These are phyloP conservation scores for Oryza glumipatula DNA, from an alignment of 176 grass and related monocot genomes.

Conservation along the genomic window DNA sequence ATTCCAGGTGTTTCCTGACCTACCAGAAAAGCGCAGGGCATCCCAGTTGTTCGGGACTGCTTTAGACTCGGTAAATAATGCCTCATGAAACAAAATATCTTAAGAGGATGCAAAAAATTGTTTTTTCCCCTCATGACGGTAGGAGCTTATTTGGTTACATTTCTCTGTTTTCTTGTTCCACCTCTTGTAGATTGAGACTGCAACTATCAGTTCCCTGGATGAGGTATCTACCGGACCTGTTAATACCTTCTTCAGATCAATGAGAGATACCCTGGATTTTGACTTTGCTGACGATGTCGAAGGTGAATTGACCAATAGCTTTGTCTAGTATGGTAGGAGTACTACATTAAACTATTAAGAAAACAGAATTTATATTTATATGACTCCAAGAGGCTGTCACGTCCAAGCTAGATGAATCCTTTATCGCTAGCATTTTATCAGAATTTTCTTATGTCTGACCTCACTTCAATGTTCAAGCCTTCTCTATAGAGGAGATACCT, in stretches of 20 bases:
- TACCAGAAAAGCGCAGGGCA: slow-evolving; percentile 85
- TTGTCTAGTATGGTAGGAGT: neutral
- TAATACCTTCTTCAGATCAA: slow-evolving; percentile 81
- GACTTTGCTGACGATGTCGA: slow-evolving; percentile 82
- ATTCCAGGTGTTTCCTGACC: slow-evolving; percentile 95
- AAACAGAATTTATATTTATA: neutral
- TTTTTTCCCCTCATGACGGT: neutral
- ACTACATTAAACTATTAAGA: neutral
- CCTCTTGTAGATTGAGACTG: slow-evolving; percentile 70
- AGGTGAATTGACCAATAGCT: slow-evolving; percentile 41
- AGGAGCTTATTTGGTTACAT: neutral
- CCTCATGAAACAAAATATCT: neutral
- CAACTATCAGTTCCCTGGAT: slow-evolving; percentile 85
- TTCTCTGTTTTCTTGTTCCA: neutral
- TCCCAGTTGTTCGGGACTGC: slow-evolving; percentile 74
- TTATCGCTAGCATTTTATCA: neutral
- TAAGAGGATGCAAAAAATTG: neutral
- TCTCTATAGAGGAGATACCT: neutral
- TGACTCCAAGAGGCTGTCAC: neutral
- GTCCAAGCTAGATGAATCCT: neutral
- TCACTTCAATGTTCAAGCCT: neutral
- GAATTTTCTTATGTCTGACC: neutral
- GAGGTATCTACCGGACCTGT: slow-evolving; percentile 74
- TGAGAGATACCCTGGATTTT: slow-evolving; percentile 93
- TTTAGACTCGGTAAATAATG: slow-evolving; percentile 67